Evolutionary conservation across 2,329 filamentous ascomycete genomes (phyloP), one percentile per base, ranked within the genome.

Genomic region (Fusarium sp.): DNA sequence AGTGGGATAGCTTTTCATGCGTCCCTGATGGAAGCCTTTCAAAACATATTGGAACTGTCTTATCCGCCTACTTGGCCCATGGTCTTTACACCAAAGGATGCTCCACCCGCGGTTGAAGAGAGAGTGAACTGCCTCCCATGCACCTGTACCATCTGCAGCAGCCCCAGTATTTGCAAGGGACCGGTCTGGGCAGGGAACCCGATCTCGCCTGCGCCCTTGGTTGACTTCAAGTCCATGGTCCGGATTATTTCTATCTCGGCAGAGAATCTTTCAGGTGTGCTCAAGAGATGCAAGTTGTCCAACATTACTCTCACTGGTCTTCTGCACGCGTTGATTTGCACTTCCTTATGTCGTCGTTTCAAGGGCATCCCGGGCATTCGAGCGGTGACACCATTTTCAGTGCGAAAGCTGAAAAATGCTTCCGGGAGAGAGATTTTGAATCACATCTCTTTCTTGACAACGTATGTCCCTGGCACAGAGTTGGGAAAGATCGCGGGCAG

Each of bases 1-100:
- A 75, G 73, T 1, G 57, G 62, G 0, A 18, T 72, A 3, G 38
- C 64, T 1, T 75, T 75, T 0, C 73, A 75, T 7, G 3, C 40
- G 1, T 62, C 66, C 2, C 8, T 75, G 0, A 66, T 70, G 62
- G 59, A 22, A 0, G 34, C 42, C 3, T 54, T 75, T 5, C 24
- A 29, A 4, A 9, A 18, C 3, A 18, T 35, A 5, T 56, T 34
- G 8, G 18, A 18, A 13, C 58, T n/a, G 4, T 0, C 18, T 0
- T 1, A 3, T 1, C n/a, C 11, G 0, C 42, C 66, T 1, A 2
- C 14, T 1, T 75, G 73, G 72, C 73, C 72, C 2, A 42, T 69
- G 18, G 27, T 24, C 8, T 27, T 68, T 1, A 0, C 5, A 10
- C 8, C 18, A 2, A 45, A 45, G 11, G 3, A 9, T 24, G 1